These are phyloP conservation scores for Tetrahymena borealis DNA, from an alignment of 73 alveolate species.

Conservation along the genomic window DNA sequence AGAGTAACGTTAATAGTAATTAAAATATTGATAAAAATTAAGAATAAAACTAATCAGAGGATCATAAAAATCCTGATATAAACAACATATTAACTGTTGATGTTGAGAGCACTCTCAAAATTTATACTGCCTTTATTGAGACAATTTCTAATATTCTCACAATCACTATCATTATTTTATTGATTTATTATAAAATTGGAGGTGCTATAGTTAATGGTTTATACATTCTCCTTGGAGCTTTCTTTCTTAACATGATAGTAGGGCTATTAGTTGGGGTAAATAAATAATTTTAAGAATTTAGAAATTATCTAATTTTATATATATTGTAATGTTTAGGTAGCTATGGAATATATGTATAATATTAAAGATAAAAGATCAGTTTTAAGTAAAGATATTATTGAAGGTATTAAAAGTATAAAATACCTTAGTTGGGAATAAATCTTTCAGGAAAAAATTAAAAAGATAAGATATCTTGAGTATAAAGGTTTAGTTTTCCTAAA, in stretches of 20 bases:
- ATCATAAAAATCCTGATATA: conserved; percentile 12
- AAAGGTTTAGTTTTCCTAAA: not conserved
- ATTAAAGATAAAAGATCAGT: conserved; percentile 16
- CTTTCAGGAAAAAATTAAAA: conserved; percentile 5
- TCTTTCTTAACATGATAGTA: not conserved
- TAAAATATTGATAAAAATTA: conserved; percentile 10
- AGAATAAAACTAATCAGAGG: too few species aligned
- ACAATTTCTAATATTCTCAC: not conserved
- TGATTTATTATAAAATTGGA: conserved; percentile 18
- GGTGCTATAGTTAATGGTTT: conserved; percentile 18
- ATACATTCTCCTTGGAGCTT: not conserved
- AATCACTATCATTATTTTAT: not conserved
- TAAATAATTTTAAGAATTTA: not conserved
- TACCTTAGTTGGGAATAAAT: conserved; percentile 20
- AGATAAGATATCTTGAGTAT: not conserved
- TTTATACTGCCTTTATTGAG: conserved; percentile 11
- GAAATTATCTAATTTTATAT: not conserved
- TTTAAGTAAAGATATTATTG: conserved; percentile 18
- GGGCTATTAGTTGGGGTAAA: not conserved
- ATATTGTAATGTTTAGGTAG: not conserved
- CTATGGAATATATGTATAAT: not conserved
- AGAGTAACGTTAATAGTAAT: not conserved
- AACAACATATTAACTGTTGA: conserved; percentile 36
- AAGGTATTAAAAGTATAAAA: conserved; percentile 21
- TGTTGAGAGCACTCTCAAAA: not conserved